phyloP scores from a whole-genome alignment of 495 filamentous ascomycete genomes.

The Talaromyces ruber region DNA sequence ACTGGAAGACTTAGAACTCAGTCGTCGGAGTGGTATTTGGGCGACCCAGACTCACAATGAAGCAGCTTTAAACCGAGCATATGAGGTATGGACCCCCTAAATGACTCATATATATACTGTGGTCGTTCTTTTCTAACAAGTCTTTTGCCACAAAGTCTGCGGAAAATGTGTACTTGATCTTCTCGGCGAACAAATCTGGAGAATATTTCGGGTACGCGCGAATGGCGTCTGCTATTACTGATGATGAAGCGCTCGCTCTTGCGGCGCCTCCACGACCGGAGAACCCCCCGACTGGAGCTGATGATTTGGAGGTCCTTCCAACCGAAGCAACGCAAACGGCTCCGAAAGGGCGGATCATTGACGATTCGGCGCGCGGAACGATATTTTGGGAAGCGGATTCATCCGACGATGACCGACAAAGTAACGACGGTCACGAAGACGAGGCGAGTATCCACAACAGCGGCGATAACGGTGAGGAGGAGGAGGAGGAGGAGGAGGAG shows the following conservation, averaged over 20 bases:
- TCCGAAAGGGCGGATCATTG: conserved; percentile 82
- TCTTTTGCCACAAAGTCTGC: conserved; percentile 42
- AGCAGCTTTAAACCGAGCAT: conserved; percentile 71
- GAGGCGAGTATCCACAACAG: conserved; percentile 32
- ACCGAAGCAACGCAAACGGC: conserved; percentile 75
- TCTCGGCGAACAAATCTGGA: conserved; percentile 96
- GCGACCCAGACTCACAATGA: conserved; percentile 95
- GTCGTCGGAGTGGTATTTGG: conserved; percentile 81
- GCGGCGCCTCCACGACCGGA: conserved; percentile 35
- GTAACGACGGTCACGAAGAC: conserved; percentile 23
- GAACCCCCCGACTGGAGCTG: conserved; percentile 50
- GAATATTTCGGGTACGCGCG: conserved; percentile 95
- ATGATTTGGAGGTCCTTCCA: conserved; percentile 53
- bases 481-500: conserved; percentile 27
- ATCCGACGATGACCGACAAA: conserved; percentile 37
- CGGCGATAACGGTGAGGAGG: conserved; percentile 20
- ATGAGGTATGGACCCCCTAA: conserved; percentile 49
- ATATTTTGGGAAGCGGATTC: conserved; percentile 93
- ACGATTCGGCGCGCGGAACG: conserved; percentile 84
- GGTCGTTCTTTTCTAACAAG: conserved; percentile 4
- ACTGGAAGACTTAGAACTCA: conserved; percentile 88
- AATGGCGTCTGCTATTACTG: conserved; percentile 79
- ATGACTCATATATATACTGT: background rate
- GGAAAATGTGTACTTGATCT: conserved; percentile 90
- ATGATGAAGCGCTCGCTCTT: conserved; percentile 61